Evolutionary conservation across 495 filamentous ascomycete species (phyloP).

Genomic region (Lentithecium fluviatile): DNA sequence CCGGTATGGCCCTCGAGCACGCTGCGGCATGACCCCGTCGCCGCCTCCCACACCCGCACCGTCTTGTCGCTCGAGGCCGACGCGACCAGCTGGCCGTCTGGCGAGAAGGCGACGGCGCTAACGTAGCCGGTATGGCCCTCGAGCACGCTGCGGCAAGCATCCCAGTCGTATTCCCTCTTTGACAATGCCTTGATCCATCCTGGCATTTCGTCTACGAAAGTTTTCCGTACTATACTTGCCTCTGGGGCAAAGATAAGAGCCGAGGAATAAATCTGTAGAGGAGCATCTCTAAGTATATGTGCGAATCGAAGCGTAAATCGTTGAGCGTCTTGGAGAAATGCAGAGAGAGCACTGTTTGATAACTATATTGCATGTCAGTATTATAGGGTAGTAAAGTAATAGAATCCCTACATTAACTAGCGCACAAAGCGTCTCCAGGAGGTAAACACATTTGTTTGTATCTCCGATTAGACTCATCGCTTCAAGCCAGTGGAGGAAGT

Average conservation of each 20-base stretch:
- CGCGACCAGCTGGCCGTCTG: too few relatives aligned
- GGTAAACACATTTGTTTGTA: neutral
- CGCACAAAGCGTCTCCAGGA: neutral
- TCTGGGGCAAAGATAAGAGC: too few relatives aligned
- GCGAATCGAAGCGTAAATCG: slow-evolving; percentile 41
- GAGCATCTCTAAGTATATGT: slow-evolving; percentile 32
- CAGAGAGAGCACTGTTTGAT: slow-evolving; percentile 1
- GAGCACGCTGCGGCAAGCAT: too few relatives aligned
- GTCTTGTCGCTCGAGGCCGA: too few relatives aligned
- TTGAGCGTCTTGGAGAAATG: slow-evolving; percentile 44
- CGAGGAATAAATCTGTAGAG: slow-evolving; percentile 42
- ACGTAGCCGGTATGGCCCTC: neutral
- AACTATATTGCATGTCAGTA: slow-evolving; percentile 12
- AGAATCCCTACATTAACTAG: neutral
- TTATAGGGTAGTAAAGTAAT: neutral
- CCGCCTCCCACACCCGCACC: too few relatives aligned
- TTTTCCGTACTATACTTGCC: too few relatives aligned
- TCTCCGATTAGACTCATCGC: slow-evolving; percentile 43
- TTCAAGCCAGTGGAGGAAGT: slow-evolving; percentile 53
- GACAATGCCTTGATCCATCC: too few relatives aligned
- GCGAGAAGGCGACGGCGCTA: too few relatives aligned
- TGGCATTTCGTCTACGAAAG: too few relatives aligned
- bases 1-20: too few relatives aligned
- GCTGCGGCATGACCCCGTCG: too few relatives aligned
- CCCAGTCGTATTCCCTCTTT: too few relatives aligned